These are phyloP conservation scores for Thelonectria olida DNA, from an alignment of 2,329 filamentous ascomycete genomes.

Conservation along the genomic window DNA sequence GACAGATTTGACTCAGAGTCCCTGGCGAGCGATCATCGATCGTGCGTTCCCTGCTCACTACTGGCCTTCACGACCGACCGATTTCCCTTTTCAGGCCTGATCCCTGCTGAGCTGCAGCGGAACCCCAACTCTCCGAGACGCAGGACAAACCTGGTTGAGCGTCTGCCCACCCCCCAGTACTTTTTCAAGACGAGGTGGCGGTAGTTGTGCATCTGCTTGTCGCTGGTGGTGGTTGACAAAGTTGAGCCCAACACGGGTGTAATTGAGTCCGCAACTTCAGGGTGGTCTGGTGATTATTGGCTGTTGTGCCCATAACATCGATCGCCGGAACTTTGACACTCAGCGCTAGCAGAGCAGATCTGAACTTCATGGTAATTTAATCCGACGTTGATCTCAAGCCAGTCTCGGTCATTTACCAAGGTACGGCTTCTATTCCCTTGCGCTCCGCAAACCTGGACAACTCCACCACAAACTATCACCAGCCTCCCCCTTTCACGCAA, in stretches of 20 bases:
- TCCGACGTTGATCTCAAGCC: slow-evolving; percentile 26
- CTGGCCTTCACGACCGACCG: slow-evolving; percentile 15
- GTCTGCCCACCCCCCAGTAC: slow-evolving; percentile 8
- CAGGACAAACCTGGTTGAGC: slow-evolving; percentile 26
- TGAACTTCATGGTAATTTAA: slow-evolving; percentile 37
- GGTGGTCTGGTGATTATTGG: slow-evolving; percentile 20
- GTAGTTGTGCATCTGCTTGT: slow-evolving; percentile 8
- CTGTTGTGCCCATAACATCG: slow-evolving; percentile 16
- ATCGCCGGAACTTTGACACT: slow-evolving; percentile 24
- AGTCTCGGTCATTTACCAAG: slow-evolving; percentile 10
- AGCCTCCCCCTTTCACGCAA: slow-evolving; percentile 9
- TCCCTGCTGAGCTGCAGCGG: slow-evolving; percentile 31
- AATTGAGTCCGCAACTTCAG: slow-evolving; percentile 2
- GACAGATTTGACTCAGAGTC: slow-evolving; percentile 43
- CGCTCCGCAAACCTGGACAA: neutral
- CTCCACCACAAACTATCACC: slow-evolving; percentile 1
- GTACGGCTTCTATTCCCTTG: slow-evolving; percentile 19
- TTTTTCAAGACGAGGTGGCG: neutral
- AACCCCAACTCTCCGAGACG: slow-evolving; percentile 31
- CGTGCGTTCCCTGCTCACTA: slow-evolving; percentile 23
- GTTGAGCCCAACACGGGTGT: slow-evolving; percentile 28
- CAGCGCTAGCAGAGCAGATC: slow-evolving; percentile 9
- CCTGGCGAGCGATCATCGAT: slow-evolving; percentile 37
- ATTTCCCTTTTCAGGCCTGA: slow-evolving; percentile 28
- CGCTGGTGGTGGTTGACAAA: slow-evolving; percentile 32